A percentile compares a stretch with the other conserved stretches of the same genome.
Conservation (phyloP, 202 grass and related monocot genomes). For the Elaeis oleifera region DNA sequence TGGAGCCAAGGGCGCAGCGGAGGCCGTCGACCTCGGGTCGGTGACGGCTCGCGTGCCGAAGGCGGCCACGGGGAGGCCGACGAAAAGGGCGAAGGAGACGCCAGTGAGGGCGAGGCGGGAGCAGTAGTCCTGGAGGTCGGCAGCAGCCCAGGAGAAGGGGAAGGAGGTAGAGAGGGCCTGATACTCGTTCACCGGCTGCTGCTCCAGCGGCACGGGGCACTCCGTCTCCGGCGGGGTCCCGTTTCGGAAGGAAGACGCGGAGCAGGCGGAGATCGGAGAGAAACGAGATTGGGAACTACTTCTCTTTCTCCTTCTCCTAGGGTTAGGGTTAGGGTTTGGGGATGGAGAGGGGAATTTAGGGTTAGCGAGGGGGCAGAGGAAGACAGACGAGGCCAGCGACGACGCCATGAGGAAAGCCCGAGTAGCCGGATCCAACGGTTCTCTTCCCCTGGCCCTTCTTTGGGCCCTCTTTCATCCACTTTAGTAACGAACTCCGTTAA, state of each 20-base stretch:
- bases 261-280: conserved; percentile 5
- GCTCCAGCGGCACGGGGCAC: conserved; percentile 84
- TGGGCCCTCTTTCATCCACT: too few species aligned
- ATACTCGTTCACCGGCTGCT: conserved; percentile 95
- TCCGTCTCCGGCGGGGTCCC: conserved; percentile 64
- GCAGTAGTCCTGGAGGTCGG: conserved; percentile 57
- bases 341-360: conserved; percentile 1
- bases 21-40: conserved; percentile 32
- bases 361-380: conserved; percentile 17
- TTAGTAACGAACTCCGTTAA: too few species aligned
- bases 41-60: conserved; percentile 36
- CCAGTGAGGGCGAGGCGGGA: conserved; percentile 57
- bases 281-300: not conserved
- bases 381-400: conserved; percentile 25
- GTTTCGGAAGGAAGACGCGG: conserved; percentile 68
- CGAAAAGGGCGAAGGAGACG: conserved; percentile 49
- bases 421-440: conserved; percentile 24
- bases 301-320: not conserved
- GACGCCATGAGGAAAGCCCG: conserved; percentile 41
- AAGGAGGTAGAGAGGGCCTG: conserved; percentile 55
- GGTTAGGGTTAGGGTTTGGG: conserved; percentile 20
- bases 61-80: conserved; percentile 77
- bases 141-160: conserved; percentile 74
- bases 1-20: conserved; percentile 56
- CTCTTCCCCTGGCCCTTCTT: not conserved